Evolutionary conservation across 441 rosid species (phyloP).

Genomic region (Adansonia grandidieri): DNA sequence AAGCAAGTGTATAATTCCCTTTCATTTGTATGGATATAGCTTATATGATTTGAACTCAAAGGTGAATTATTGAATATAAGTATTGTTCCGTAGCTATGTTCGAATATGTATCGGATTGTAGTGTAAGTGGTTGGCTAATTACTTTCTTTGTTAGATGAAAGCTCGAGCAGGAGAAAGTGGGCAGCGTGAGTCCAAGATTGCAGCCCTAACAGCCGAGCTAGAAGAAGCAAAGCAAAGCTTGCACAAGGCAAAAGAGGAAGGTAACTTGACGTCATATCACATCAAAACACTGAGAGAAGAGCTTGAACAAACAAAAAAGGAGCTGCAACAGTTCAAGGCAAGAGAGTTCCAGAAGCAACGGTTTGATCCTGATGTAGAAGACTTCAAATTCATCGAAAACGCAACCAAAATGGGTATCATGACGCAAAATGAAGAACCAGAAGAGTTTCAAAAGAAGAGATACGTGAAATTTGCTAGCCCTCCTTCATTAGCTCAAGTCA

Average conservation of each 20-base stretch:
- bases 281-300: conserved; percentile 52
- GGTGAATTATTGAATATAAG: background rate
- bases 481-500: conserved; percentile 54
- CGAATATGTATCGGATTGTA: background rate
- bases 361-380: conserved; percentile 49
- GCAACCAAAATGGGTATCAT: conserved; percentile 30
- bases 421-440: conserved; percentile 31
- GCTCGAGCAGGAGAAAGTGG: conserved; percentile 32
- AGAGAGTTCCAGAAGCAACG: conserved; percentile 33
- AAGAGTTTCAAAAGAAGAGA: conserved; percentile 46
- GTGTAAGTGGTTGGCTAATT: background rate
- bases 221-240: conserved; percentile 59
- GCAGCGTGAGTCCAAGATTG: conserved; percentile 33
- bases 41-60: background rate
- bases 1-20: background rate
- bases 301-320: conserved; percentile 53
- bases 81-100: background rate
- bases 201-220: conserved; percentile 52
- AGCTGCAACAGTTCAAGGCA: conserved; percentile 42
- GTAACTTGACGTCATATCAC: conserved; percentile 39
- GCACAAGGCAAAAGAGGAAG: conserved; percentile 54
- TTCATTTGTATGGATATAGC: background rate
- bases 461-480: conserved; percentile 63
- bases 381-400: conserved; percentile 56
- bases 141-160: conserved; percentile 34